phyloP scores from a whole-genome alignment of 1,284 basidiomycete genomes.

The Puccinia polysora region DNA sequence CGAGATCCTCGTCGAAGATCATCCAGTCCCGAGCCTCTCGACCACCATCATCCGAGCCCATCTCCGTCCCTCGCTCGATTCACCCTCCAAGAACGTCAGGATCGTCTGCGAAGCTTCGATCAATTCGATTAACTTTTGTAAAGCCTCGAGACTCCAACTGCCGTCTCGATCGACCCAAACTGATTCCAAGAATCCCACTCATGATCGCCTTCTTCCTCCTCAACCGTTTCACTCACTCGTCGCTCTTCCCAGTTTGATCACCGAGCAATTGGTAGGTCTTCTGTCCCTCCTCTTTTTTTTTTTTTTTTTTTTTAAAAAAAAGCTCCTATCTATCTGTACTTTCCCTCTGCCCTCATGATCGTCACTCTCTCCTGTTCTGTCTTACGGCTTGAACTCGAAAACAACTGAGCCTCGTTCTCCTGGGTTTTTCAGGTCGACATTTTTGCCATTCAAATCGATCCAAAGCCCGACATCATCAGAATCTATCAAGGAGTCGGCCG shows the following conservation, averaged over 20 bases:
- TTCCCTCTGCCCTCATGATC: too few relatives aligned
- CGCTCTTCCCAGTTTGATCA: conserved; percentile 24
- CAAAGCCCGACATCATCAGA: conserved; percentile 14
- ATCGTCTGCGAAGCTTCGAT: conserved; percentile 12
- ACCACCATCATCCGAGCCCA: conserved; percentile 27
- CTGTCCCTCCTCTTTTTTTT: not conserved
- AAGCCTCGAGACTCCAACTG: conserved; percentile 10
- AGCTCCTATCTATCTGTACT: not conserved
- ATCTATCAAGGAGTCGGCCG: conserved; percentile 23
- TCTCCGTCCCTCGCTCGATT: not conserved
- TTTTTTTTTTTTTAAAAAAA: not conserved
- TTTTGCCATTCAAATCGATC: conserved; percentile 9
- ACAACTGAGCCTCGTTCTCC: not conserved
- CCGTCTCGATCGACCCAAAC: not conserved
- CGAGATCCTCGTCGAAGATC: not conserved
- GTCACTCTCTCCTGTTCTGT: too few relatives aligned
- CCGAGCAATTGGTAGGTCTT: conserved; percentile 24
- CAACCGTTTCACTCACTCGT: conserved; percentile 23
- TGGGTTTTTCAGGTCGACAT: conserved; percentile 13
- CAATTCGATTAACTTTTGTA: conserved; percentile 37
- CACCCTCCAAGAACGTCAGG: conserved; percentile 5
- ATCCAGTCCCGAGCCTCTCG: not conserved
- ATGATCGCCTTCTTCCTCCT: too few relatives aligned
- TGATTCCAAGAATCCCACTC: not conserved
- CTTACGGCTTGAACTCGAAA: not conserved